Evolutionary conservation across 306 rosid species (phyloP), one percentile per base, ranked within the genome.

Genomic region (Vigna reflexopilosa): DNA sequence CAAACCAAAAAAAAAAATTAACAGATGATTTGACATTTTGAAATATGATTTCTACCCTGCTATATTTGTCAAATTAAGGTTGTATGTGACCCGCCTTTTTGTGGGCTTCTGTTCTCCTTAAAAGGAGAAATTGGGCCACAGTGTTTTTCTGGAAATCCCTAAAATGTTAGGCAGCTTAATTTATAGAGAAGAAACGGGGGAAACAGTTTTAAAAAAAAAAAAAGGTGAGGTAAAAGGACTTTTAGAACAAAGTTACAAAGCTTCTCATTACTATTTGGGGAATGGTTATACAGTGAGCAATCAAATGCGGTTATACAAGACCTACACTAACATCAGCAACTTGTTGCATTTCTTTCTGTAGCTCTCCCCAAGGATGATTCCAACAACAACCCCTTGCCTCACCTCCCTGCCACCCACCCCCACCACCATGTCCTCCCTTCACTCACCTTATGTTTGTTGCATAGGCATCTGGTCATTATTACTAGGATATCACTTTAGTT

Each of bases 401-500:
- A 93, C 73, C 86, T 90, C 84, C 71, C 86, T 75, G 96, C 97
- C 73, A 78, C 90, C 54, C 80, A 87, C 80, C 86, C 96, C n/a
- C 90, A 91, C 77, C 96, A 90, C 85, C 96, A 91, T 44, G 89
- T 91, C 59, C 77, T 91, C 72, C 72, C 85, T 93, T 19, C 89
- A 88, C 86, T 91, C 91, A 3, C 91, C 72, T 75, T 90, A 86
- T 80, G 77, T 59, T 81, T 90, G 67, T 86, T 93, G 76, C 93
- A 83, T 62, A 83, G 80, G 48, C 87, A 90, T 72, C 57, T 89
- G 4, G 91, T 93, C 7, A 89, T 40, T 91, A 55, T 89, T 24
- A 89, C 93, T 28, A 77, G 88, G 89, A 86, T 90, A 70, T 87
- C 93, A 0, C 70, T 90, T 86, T 90, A 91, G 87, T 91, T 94